Evolutionary conservation across 306 rosid genomes (phyloP).

Genomic region (Casuarina glauca): DNA sequence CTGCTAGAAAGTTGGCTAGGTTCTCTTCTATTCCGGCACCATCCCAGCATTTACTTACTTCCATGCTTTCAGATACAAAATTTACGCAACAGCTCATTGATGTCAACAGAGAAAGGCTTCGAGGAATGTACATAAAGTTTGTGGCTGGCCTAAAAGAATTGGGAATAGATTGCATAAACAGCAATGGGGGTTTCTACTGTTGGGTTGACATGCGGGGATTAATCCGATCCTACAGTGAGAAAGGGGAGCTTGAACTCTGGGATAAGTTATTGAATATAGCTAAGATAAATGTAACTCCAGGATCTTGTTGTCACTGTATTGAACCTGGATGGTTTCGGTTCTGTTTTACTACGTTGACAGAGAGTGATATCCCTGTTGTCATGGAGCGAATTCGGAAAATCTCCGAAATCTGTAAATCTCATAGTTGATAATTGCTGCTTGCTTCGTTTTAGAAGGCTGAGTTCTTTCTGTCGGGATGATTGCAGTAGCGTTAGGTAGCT

Average conservation of each 20-base stretch:
- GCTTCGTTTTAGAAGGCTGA: constrained; percentile 18
- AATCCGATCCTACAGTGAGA: constrained; percentile 68
- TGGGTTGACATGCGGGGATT: constrained; percentile 89
- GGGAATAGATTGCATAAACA: constrained; percentile 60
- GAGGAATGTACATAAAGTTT: constrained; percentile 46
- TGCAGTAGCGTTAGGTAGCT: not conserved
- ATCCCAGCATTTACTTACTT: constrained; percentile 64
- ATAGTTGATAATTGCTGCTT: constrained; percentile 38
- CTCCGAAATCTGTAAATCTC: constrained; percentile 49
- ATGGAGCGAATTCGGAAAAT: constrained; percentile 72
- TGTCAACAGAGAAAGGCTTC: constrained; percentile 50
- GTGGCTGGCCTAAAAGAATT: constrained; percentile 72
- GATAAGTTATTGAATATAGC: constrained; percentile 75
- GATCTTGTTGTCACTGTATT: constrained; percentile 80
- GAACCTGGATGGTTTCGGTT: constrained; percentile 94
- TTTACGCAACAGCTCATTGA: constrained; percentile 55
- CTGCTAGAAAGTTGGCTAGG: constrained; percentile 67
- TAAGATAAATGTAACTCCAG: constrained; percentile 78
- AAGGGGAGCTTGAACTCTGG: constrained; percentile 96
- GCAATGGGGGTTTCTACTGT: constrained; percentile 84
- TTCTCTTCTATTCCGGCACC: constrained; percentile 71
- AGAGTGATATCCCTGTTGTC: constrained; percentile 67
- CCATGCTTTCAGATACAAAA: constrained; percentile 76
- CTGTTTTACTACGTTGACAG: constrained; percentile 65
- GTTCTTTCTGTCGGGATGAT: not conserved